A percentile compares a stretch with the other conserved stretches of the same genome.
phyloP scores from a whole-genome alignment of 1,284 basidiomycete species.

The Rhodotorula sp. region DNA sequence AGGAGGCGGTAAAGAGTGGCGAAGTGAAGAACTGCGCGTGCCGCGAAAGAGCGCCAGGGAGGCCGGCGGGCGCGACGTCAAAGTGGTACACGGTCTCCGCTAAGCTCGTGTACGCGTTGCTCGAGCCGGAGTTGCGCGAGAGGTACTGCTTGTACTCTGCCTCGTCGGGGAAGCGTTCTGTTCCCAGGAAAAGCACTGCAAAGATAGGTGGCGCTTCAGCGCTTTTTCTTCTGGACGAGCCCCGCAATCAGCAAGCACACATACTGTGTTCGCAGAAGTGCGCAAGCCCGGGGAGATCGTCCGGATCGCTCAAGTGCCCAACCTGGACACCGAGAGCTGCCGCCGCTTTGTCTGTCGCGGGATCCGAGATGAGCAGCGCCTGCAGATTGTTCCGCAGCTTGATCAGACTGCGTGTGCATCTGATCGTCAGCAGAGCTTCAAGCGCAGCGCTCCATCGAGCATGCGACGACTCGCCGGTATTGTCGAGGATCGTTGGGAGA shows the following conservation, averaged over 20 bases:
- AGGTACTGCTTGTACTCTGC: slow-evolving; percentile 89
- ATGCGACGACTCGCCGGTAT: slow-evolving; percentile 56
- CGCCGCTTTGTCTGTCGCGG: slow-evolving; percentile 80
- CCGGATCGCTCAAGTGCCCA: slow-evolving; percentile 89
- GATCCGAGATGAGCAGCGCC: slow-evolving; percentile 82
- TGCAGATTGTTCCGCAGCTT: slow-evolving; percentile 83
- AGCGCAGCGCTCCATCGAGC: rapidly evolving
- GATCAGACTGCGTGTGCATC: slow-evolving; percentile 56
- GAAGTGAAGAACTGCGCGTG: slow-evolving; percentile 93
- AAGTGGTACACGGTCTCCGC: slow-evolving; percentile 94
- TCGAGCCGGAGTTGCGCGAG: slow-evolving; percentile 79
- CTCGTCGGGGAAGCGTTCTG: slow-evolving; percentile 68
- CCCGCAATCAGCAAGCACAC: neutral
- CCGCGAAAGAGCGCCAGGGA: slow-evolving; percentile 79
- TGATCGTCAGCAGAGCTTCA: neutral
- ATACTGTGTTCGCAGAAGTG: slow-evolving; percentile 83
- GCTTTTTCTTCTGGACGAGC: slow-evolving; percentile 13
- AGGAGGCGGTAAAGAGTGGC: slow-evolving; percentile 81
- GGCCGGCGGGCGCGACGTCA: slow-evolving; percentile 75
- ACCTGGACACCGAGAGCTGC: slow-evolving; percentile 94
- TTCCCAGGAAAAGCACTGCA: slow-evolving; percentile 72
- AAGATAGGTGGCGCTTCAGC: no score
- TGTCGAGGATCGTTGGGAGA: slow-evolving; percentile 71
- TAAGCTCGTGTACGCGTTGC: slow-evolving; percentile 77
- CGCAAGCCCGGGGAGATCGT: slow-evolving; percentile 75